Evolutionary conservation across 176 grass and related monocot genomes (phyloP), one percentile per base, ranked within the genome.

Genomic region (Panicum miliaceum): DNA sequence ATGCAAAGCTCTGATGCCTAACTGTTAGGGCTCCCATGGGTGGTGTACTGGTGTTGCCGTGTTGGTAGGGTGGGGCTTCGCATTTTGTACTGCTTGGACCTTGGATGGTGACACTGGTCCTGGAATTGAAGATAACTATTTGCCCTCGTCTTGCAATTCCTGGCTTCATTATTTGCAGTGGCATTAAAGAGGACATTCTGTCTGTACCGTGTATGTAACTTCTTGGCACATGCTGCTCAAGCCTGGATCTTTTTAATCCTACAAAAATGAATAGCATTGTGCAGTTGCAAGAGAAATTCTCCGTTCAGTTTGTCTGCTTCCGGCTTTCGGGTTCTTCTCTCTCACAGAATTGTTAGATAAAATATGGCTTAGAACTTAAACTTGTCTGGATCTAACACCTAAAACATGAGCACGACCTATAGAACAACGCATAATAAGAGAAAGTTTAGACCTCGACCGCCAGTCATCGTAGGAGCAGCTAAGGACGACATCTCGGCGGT

Each of bases 1-100:
- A 74, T 75, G 76, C 76, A 74, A 75, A 58, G 66, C 66, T 89
- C 68, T 66, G 61, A 85, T 53, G 42, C 34, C 8, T 14, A 36
- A 52, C 69, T 68, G 41, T 68, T 68, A 59, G 58, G 64, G 41
- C 8, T 46, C 22, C 54, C 57, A 77, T 60, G 36, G 54, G 54
- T 52, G 45, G 63, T 48, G 72, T 77, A 32, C 79, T 67, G 56
- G 45, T 36, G 61, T n/a, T n/a, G n/a, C n/a, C n/a, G n/a, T n/a
- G n/a, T 2, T 37, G 16, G 41, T 79, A 26, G 41, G 45, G 35
- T 77, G 65, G 67, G 66, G 37, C 26, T 42, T 83, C 9, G 15
- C 38, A 19, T 23, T 51, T 64, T 73, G 48, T 67, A 84, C 52
- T 29, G 19, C 56, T 10, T n/a, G 38, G 67, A 56, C 40, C 56